Base-by-base conservation (phyloP, 495 filamentous ascomycete genomes). In the Opeltia flavorubescens region DNA sequence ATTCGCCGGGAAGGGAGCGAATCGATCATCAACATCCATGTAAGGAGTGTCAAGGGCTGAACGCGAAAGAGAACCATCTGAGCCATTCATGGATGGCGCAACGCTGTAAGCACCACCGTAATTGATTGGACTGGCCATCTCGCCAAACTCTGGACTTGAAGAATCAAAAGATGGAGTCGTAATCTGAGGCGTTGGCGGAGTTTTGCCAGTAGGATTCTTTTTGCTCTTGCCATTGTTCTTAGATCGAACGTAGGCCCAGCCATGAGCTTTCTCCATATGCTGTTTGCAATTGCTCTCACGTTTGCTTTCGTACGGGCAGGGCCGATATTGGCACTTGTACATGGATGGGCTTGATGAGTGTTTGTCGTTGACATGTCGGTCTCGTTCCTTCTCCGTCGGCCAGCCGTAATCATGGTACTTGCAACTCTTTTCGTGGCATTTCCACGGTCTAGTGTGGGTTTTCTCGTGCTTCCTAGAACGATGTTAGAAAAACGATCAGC, bases 221-320 rank as follows among this genome's bases (percentile, higher is more conserved):
- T 67, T 70, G 59, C 71, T 75, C 55, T 81, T 78, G 34, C 79
- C 80, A 53, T 94, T 95, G 65, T 82, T 86, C 74, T 95, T 95
- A 42, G 86, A 86, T 30, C 91, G 83, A 51, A 84, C 76, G 52
- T 98, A 98, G 3, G 71, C 69, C 80, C 86, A 96, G 35, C 80
- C 79, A 56, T 98, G 91, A 0, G 87, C 80, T 62, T 96, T 98
- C 68, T 98, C 91, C 91, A 98, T 98, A 64, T 98, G 91, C 63
- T 98, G 91, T 63, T 96, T 96, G 76, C 87, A 94, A 65, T 98
- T 98, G 62, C 84, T 91, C 67, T 94, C 84, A 24, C 91, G 81
- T 70, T 95, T 95, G 35, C 88, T 94, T 55, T 85, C 78, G 66
- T 96, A 98, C 0, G 83, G 76, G 73, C 91, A 98, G 17, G 83